Percentiles rank a stretch among this genome's conserved stretches.
phyloP scores from a whole-genome alignment of 148 eudicot species.

The Simmondsia chinensis region DNA sequence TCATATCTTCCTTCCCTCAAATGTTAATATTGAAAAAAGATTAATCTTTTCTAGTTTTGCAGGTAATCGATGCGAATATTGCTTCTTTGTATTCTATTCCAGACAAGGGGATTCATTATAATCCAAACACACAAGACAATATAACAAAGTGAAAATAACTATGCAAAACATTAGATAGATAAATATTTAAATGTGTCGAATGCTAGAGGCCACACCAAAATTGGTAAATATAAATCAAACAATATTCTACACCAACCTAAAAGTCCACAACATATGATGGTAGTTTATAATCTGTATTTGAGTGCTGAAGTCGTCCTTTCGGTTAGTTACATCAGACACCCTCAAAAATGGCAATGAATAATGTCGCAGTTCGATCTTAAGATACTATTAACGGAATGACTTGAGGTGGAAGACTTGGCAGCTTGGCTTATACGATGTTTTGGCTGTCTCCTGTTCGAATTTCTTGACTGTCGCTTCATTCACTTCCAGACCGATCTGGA shows the following conservation, averaged over 20 bases:
- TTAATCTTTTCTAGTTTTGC: too few species aligned
- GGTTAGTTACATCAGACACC: constrained; percentile 8
- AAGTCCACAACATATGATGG: constrained; percentile 14
- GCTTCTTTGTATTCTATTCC: too few species aligned
- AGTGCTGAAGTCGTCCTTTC: constrained; percentile 10
- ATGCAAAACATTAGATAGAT: too few species aligned
- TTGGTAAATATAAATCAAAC: constrained; percentile 9
- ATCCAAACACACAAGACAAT: too few species aligned
- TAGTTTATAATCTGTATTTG: constrained; percentile 12
- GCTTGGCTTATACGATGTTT: constrained; percentile 42
- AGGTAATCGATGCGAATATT: too few species aligned
- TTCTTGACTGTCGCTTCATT: constrained; percentile 77
- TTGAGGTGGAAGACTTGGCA: constrained; percentile 96
- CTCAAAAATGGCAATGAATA: background rate
- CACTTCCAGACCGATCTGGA: constrained; percentile 69
- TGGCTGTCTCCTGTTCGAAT: constrained; percentile 75
- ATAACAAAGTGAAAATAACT: too few species aligned
- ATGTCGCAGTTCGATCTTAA: background rate
- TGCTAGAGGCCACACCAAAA: constrained; percentile 5
- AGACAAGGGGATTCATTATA: too few species aligned
- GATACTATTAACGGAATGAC: constrained; percentile 30
- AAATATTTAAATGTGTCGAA: too few species aligned
- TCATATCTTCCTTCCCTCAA: too few species aligned
- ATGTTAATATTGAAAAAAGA: too few species aligned
- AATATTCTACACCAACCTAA: constrained; percentile 22